Evolutionary conservation across 2,329 filamentous ascomycete genomes (phyloP).

Genomic region (Paracoccidioides brasiliensis): DNA sequence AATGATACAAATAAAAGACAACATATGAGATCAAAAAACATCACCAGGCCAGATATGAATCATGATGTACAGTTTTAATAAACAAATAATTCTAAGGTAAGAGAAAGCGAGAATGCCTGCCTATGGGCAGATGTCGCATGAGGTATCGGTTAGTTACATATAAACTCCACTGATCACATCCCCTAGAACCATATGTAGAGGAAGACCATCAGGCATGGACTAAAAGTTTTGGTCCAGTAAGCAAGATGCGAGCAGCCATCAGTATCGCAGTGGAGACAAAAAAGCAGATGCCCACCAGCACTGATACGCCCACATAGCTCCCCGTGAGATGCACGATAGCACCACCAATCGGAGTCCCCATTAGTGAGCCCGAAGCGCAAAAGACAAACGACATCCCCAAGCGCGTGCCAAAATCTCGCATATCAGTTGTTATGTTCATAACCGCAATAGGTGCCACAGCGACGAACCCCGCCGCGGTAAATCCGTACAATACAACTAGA

Average conservation of each 20-base stretch:
- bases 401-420: slow-evolving; percentile 43
- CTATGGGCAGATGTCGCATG: background rate
- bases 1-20: too few relatives aligned
- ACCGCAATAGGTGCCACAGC: slow-evolving; percentile 23
- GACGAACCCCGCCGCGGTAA: slow-evolving; percentile 40
- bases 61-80: too few relatives aligned
- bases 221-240: slow-evolving; percentile 20
- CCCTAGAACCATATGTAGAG: background rate
- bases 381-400: slow-evolving; percentile 42
- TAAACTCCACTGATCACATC: background rate
- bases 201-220: slow-evolving; percentile 17
- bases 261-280: slow-evolving; percentile 6
- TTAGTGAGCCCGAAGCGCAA: slow-evolving; percentile 43
- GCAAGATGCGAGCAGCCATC: slow-evolving; percentile 19
- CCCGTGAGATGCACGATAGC: slow-evolving; percentile 37
- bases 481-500: slow-evolving; percentile 36
- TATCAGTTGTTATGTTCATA: slow-evolving; percentile 27
- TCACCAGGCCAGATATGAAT: too few relatives aligned
- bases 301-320: slow-evolving; percentile 23
- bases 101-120: too few relatives aligned
- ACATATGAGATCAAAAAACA: too few relatives aligned
- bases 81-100: too few relatives aligned
- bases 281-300: slow-evolving; percentile 9
- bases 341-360: slow-evolving; percentile 46
- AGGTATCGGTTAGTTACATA: background rate